Evolutionary conservation across 2,329 filamentous ascomycete species (phyloP), one percentile per base, ranked within the genome.

Genomic region (Ambrosiella cleistominuta): DNA sequence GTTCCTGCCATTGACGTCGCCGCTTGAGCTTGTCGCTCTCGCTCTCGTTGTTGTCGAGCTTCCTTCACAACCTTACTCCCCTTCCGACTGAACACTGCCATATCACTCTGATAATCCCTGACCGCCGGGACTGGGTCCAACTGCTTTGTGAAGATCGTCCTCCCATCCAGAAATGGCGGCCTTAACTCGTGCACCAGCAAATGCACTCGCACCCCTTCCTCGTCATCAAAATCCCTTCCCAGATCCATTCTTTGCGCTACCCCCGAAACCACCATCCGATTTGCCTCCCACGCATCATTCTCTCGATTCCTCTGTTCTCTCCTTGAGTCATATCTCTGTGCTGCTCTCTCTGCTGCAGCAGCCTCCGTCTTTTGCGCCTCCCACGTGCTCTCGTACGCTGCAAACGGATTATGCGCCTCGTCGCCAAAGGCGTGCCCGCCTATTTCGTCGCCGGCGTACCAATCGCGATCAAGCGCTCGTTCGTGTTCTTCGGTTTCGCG

Each of bases 251-350:
- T 77, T 69, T 98, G 94, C 15, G 93, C 93, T 15, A 98, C 90
- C 59, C 91, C 91, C 17, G 90, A 96, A 1, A 90, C 93, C 61
- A 98, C 77, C 93, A 98, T 97, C 60, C 93, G 86, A 68, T 98
- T 98, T 13, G 91, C 93, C 70, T 98, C 94, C 93, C 93, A 98
- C 0, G 90, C 91, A 70, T 98, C 93, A 49, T 93, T 89, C 67
- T 98, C 93, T 67, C 86, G 89, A 68, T 95, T 88, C 65, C 90
- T 87, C 70, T 95, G 88, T 60, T 88, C 77, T 61, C 84, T 83
- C 55, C 86, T 79, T 50, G 85, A 85, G 57, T 74, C 79, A 65
- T 75, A 79, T 65, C 79, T 83, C 56, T 78, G 83, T 4, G 82
- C 77, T 73, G 93, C 93, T 75, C 88, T 93, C 69, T 94, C 87